phyloP scores from a whole-genome alignment of 192 early-diverging fungal genomes.

The Entomortierella parvispora region DNA sequence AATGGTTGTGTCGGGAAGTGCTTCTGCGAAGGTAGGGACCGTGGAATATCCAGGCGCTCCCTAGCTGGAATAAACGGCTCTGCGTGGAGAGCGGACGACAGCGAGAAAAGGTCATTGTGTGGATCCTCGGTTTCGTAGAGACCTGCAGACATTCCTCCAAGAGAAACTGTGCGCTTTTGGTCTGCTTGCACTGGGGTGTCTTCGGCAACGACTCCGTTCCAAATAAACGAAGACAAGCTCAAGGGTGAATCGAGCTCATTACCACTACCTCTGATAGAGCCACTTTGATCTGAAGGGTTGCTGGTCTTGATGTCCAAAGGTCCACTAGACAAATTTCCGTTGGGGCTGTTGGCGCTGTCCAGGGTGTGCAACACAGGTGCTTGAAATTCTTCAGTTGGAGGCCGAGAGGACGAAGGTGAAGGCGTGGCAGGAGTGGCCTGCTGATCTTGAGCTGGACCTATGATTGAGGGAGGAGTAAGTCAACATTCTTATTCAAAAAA shows the following conservation, averaged over 20 bases:
- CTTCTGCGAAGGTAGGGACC: too few species aligned
- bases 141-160: constrained; percentile 1
- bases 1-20: too few species aligned
- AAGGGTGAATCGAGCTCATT: constrained; percentile 27
- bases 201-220: constrained; percentile 17
- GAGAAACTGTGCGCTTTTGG: not conserved
- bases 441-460: too few species aligned
- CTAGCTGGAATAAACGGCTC: constrained; percentile 29
- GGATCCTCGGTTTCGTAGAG: not conserved
- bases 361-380: not conserved
- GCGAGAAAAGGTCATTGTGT: constrained; percentile 12
- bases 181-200: not conserved
- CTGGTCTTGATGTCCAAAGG: not conserved
- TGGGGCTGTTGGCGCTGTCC: not conserved
- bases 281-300: not conserved
- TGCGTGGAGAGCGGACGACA: constrained; percentile 15
- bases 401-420: not conserved
- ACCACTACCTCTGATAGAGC: not conserved
- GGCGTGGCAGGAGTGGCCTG: constrained; percentile 11
- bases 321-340: constrained; percentile 11
- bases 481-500: too few species aligned
- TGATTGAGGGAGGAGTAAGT: too few species aligned
- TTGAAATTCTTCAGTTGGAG: not conserved
- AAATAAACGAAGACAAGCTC: constrained; percentile 33
- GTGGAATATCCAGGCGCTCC: not conserved